phyloP scores from a whole-genome alignment of 192 early-diverging fungal genomes.

The Umbelopsis sp. region DNA sequence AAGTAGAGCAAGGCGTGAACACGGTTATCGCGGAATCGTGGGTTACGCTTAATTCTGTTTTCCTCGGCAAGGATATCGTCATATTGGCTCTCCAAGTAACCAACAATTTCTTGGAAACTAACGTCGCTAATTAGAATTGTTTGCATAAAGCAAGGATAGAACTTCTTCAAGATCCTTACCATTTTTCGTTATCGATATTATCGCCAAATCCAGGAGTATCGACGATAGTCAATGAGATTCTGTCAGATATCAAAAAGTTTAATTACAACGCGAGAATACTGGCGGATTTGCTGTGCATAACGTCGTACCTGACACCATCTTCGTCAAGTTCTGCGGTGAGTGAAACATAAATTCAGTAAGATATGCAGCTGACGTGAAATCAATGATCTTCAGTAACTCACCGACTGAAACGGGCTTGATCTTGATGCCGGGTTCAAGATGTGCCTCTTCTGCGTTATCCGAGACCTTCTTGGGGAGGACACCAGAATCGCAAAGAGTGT shows the following conservation, averaged over 20 bases:
- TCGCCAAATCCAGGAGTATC: conserved; percentile 99
- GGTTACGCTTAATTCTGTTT: conserved; percentile 81
- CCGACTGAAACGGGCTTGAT: conserved; percentile 86
- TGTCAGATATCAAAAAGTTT: neutral
- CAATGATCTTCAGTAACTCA: conserved; percentile 7
- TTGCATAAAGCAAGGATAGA: neutral
- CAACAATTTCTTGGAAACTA: conserved; percentile 91
- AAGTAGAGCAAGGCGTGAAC: conserved; percentile 98
- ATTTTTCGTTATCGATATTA: conserved; percentile 92
- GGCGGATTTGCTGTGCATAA: conserved; percentile 13
- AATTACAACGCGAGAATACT: neutral
- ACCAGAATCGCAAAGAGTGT: conserved; percentile 90
- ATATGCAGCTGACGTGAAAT: neutral
- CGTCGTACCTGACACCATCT: conserved; percentile 82
- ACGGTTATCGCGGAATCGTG: conserved; percentile 93
- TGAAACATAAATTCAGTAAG: neutral
- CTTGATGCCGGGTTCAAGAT: conserved; percentile 84
- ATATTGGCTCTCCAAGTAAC: conserved; percentile 93
- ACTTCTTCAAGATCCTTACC: conserved; percentile 52
- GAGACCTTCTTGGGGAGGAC: conserved; percentile 70
- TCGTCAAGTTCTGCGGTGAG: conserved; percentile 83
- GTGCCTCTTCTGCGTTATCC: conserved; percentile 73
- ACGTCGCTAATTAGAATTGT: neutral
- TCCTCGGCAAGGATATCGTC: conserved; percentile 93
- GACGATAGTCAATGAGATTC: conserved; percentile 93